Evolutionary conservation across 2,329 filamentous ascomycete species (phyloP), one percentile per base, ranked within the genome.

Genomic region (Penicillium glabrum): DNA sequence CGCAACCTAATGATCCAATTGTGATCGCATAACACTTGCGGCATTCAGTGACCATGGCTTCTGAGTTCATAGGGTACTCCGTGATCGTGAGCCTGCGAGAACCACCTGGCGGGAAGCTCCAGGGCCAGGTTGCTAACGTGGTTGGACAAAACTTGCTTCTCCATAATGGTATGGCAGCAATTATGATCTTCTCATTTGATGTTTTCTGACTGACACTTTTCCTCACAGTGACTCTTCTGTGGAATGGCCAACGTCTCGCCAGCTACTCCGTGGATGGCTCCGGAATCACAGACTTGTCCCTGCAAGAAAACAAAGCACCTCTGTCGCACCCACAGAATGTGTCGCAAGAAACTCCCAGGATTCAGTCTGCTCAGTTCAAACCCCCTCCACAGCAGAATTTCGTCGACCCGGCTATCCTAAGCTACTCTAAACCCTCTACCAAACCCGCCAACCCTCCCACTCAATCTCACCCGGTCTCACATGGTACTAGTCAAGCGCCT

Each of bases 331-430:
- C 16, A 26, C 59, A 59, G 23, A 55, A 64, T 51, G 23, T 61
- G 21, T 51, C 53, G 14, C 60, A 68, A 55, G 56, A 58, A 52
- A 56, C 56, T 39, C 54, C 63, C 49, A 54, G 56, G 21, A 9
- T 54, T 31, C 51, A 51, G 46, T 57, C 56, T 14, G 50, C 57
- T 35, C 51, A 62, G 29, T 24, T 45, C 57, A 65, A 51, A 26
- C 33, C 47, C n/a, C 77, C 61, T 64, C 77, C 67, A 31, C 58
- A 65, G n/a, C 68, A 67, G 33, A 69, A 79, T 79, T 91, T 95
- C 67, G 82, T 88, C n/a, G 91, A 96, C 66, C 91, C 91, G 11
- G 91, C 91, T 3, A 96, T 96, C 54, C 71, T 96, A 46, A 92
- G 90, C 69, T 83, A 90, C 70, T 73, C 77, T 10, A 75, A 72